These are phyloP conservation scores for Fusarium xyrophilum DNA, from an alignment of 2,329 filamentous ascomycete genomes.

Conservation along the genomic window DNA sequence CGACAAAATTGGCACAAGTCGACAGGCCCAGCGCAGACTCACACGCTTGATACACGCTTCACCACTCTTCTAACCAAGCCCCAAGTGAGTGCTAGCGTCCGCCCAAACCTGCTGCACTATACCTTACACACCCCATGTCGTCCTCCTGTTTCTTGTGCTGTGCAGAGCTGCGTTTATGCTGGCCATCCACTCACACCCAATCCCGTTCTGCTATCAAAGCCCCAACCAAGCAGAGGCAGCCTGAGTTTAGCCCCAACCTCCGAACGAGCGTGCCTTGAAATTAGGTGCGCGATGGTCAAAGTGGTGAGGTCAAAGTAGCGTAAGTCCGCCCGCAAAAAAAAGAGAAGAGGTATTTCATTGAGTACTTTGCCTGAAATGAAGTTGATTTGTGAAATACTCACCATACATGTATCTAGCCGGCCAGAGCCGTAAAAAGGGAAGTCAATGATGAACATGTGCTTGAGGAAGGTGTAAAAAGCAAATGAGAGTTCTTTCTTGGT, in stretches of 20 bases:
- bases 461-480: constrained; percentile 1
- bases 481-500: neutral
- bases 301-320: constrained; percentile 30
- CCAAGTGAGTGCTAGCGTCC: constrained; percentile 32
- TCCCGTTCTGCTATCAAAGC: constrained; percentile 21
- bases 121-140: constrained; percentile 35
- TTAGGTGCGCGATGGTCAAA: constrained; percentile 17
- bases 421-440: neutral
- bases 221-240: constrained; percentile 30
- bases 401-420: neutral
- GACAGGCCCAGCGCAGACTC: constrained; percentile 26
- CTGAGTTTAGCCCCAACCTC: constrained; percentile 30
- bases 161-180: constrained; percentile 16
- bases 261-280: constrained; percentile 34
- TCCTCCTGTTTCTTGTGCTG: constrained; percentile 11
- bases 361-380: neutral
- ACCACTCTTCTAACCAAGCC: constrained; percentile 29
- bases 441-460: neutral
- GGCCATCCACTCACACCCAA: constrained; percentile 33
- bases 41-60: constrained; percentile 36
- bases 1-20: constrained; percentile 42
- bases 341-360: neutral
- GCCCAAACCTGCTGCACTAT: constrained; percentile 4
- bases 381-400: neutral
- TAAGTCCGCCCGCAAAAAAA: constrained; percentile 13